Evolutionary conservation across 768 basidiomycete species (phyloP), one percentile per base, ranked within the genome.

Genomic region (Phlebiopsis flavidoalba): DNA sequence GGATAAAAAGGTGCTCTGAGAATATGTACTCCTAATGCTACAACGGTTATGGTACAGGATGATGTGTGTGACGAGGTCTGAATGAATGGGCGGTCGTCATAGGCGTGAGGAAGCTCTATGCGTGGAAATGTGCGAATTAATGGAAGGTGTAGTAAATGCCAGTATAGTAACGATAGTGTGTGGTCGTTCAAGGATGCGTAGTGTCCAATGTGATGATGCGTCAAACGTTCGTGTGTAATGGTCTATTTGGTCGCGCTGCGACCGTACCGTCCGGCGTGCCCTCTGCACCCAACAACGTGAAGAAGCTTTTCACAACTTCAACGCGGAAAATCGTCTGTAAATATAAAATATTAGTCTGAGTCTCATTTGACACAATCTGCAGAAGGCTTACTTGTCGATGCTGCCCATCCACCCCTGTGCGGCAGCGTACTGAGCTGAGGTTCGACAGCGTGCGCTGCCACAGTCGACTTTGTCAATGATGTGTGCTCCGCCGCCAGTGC

Each of bases 351-450:
- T 12, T 3, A 15, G 19, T n/a, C 6, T 24, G 19, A 24, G 21
- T 33, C 8, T 24, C 3, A 8, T 15, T 31, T 8, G 11, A 53
- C 4, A 35, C 12, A 1, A 31, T 17, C 14, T 26, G 7, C 31
- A 33, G 51, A 49, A 49, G 19, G 37, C 61, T 53, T 17, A 63
- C 62, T 59, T 52, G 19, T 63, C 62, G 14, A 63, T 35, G 58
- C 53, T 36, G 31, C 21, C 24, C 62, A 58, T 59, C 46, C 57
- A 62, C 14, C 24, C 37, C 6, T 47, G 53, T 1, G 62, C 19
- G 7, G 62, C 35, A 12, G 47, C 51, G 48, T 63, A 59, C 43
- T 55, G 58, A 10, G 54, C 53, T 1, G 58, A 55, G 51, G 22
- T 63, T 15, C 58, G 52, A 26, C 62, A 63, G 57, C 47, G 35